Base-by-base conservation (phyloP, 2,329 filamentous ascomycete species). In the Cordyceps militaris region DNA sequence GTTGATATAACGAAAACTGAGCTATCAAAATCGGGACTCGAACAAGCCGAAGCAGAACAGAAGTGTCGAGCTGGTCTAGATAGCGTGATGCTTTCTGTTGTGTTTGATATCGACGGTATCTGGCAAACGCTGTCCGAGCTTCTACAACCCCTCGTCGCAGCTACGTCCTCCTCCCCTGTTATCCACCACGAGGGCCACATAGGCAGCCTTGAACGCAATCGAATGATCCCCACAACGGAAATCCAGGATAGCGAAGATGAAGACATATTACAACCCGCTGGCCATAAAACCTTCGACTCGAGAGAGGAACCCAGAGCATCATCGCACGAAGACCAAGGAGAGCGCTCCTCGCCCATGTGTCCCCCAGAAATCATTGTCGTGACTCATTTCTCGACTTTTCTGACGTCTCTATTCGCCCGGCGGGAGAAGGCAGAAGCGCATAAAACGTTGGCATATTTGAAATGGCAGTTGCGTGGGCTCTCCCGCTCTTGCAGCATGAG, bases 61-160 rank as follows among this genome's bases (percentile, higher is more conserved):
- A 38, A 36, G 32, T 64, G 74, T 28, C 71, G 66, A 53, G 62
- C 64, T 3, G 74, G 71, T 58, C 69, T 86, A 3, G 77, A 79
- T 47, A 71, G 72, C 47, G 76, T 84, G 4, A 74, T 77, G 32
- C 72, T 86, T 28, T 79, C 80, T 24, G 73, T 79, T 24, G 76
- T 85, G 1, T 86, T 86, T 62, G 81, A 84, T 59, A 62, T 83
- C 11, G 76, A 83, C 47, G 83, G 83, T 0, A 63, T 86, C 19
- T 78, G 74, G 74, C 81, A 85, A 65, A 81, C 81, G 1, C 63
- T 86, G 34, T 68, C 66, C 2, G 83, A 86, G 62, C 62, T 83
- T 36, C 73, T 76, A 16, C 40, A 36, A 19, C 30, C 52, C 6
- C 2, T 16, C 28, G 19, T 4, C 16, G 2, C n/a, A 23, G 14